These are phyloP conservation scores for Rutstroemia sydowiana DNA, from an alignment of 2,329 filamentous ascomycete genomes.

Conservation along the genomic window DNA sequence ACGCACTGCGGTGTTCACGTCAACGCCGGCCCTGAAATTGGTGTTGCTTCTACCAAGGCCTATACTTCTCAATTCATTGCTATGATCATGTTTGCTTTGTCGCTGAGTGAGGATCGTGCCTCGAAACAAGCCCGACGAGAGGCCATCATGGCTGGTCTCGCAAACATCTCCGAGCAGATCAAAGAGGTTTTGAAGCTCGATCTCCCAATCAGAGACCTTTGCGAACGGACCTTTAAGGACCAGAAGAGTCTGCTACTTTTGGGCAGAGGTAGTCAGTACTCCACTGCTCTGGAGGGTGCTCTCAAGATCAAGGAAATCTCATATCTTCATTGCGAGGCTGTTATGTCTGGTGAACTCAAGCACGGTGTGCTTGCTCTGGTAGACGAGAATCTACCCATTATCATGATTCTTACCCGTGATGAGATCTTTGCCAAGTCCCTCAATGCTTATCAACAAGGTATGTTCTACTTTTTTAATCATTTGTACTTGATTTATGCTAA, in stretches of 20 bases:
- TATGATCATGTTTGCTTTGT: constrained; percentile 99
- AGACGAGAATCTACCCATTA: constrained; percentile 96
- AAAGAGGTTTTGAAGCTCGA: constrained; percentile 86
- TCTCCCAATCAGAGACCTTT: constrained; percentile 89
- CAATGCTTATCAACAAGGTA: constrained; percentile 97
- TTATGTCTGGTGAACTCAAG: constrained; percentile 99
- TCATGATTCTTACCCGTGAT: constrained; percentile 98
- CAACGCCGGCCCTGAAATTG: constrained; percentile 97
- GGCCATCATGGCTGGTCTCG: constrained; percentile 93
- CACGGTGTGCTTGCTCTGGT: constrained; percentile 96
- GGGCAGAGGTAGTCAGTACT: constrained; percentile 92
- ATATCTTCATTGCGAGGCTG: constrained; percentile 97
- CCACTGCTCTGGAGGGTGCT: constrained; percentile 92
- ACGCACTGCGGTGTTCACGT: constrained; percentile 99
- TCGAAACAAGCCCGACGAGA: constrained; percentile 87
- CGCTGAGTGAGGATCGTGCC: constrained; percentile 89
- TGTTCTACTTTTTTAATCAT: constrained; percentile 24
- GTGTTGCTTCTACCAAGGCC: constrained; percentile 97
- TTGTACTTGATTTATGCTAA: constrained; percentile 23
- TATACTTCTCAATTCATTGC: constrained; percentile 99
- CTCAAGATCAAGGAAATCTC: constrained; percentile 99
- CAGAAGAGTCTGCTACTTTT: constrained; percentile 94
- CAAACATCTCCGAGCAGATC: constrained; percentile 84
- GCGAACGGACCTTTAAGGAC: constrained; percentile 86
- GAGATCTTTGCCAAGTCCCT: constrained; percentile 97